Conservation (phyloP, 2,329 filamentous ascomycete species). For the Ophiostoma novo-ulmi region DNA sequence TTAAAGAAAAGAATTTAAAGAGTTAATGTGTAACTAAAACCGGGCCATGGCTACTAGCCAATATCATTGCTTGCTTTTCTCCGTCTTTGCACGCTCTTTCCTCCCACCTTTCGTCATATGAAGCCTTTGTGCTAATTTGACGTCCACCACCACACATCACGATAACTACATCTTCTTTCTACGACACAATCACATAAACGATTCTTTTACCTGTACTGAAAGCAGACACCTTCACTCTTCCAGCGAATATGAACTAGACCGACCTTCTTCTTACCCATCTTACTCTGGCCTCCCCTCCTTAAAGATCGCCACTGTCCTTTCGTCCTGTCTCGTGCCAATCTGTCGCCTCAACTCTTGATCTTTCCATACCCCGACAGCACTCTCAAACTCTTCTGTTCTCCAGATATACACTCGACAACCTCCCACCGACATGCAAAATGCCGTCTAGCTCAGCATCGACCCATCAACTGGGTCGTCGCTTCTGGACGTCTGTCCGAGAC, state of each 20-base stretch:
- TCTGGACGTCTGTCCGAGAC: slow-evolving; percentile 35
- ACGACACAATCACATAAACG: not conserved
- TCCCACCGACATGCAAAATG: slow-evolving; percentile 31
- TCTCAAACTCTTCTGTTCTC: not conserved
- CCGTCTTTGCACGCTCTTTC: not conserved
- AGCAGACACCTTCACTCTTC: not conserved
- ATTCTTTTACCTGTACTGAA: not conserved
- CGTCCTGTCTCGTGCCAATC: not conserved
- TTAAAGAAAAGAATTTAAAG: not conserved
- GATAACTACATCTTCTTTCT: not conserved
- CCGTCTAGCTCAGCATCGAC: slow-evolving; percentile 34
- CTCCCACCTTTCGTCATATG: slow-evolving; percentile 15
- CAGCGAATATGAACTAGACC: slow-evolving; percentile 8
- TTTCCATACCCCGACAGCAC: no score
- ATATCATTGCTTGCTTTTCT: slow-evolving; percentile 19
- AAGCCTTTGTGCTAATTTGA: not conserved
- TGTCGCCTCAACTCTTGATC: not conserved
- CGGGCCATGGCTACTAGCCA: slow-evolving; percentile 8
- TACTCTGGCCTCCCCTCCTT: not conserved
- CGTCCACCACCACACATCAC: not conserved
- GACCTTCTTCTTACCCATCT: not conserved
- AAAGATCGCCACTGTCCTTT: not conserved
- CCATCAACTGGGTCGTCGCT: slow-evolving; percentile 35
- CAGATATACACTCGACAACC: not conserved
- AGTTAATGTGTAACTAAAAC: not conserved